Evolutionary conservation across 192 early-diverging fungal genomes (phyloP).

Genomic region (Coemansia sp.): DNA sequence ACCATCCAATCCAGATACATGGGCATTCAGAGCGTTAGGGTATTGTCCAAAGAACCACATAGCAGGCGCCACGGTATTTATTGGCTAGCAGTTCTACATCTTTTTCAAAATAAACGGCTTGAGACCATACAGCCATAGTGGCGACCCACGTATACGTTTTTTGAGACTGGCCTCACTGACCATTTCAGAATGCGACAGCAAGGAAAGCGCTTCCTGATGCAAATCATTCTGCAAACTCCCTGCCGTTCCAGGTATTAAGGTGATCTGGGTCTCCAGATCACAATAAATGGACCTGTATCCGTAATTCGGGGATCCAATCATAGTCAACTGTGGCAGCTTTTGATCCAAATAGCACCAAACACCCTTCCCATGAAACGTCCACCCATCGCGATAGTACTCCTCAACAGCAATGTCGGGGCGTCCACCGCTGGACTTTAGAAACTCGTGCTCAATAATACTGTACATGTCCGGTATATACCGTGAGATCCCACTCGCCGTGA

Average conservation of each 20-base stretch:
- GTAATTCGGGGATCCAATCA: conserved; percentile 93
- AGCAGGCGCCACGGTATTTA: background rate
- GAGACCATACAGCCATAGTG: conserved; percentile 40
- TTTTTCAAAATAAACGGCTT: conserved; percentile 51
- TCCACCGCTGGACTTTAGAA: conserved; percentile 55
- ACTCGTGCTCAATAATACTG: conserved; percentile 75
- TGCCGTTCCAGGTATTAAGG: conserved; percentile 67
- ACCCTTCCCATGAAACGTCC: conserved; percentile 98
- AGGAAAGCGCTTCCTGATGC: conserved; percentile 34
- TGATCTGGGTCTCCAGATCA: conserved; percentile 85
- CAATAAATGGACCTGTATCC: conserved; percentile 87
- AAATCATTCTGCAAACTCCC: conserved; percentile 61
- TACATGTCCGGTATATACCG: conserved; percentile 88
- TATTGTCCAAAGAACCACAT: background rate
- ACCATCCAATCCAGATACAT: background rate
- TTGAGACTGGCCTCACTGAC: conserved; percentile 28
- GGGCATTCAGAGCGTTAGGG: background rate
- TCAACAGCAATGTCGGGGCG: conserved; percentile 58
- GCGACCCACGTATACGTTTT: conserved; percentile 25
- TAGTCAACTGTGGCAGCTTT: conserved; percentile 67
- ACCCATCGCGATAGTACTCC: conserved; percentile 76
- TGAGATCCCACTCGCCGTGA: conserved; percentile 77
- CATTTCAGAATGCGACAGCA: conserved; percentile 32
- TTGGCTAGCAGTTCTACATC: conserved; percentile 17
- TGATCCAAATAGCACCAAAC: conserved; percentile 69